Base-by-base conservation (phyloP, 2,329 filamentous ascomycete species). In the Diaporthe caulivora region DNA sequence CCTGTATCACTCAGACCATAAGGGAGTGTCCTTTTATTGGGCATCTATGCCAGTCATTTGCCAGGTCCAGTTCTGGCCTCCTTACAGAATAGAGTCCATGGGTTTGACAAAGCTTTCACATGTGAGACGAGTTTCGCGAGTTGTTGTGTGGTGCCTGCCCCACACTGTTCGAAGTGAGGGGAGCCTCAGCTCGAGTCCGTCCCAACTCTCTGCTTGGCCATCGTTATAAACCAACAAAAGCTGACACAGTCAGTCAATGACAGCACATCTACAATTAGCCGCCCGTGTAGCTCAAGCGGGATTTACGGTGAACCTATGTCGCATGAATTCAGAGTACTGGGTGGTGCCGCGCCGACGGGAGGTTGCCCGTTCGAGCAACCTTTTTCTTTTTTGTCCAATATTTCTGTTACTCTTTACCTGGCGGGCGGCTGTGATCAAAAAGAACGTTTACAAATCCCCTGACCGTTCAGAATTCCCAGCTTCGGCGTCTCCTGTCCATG, bases 351-450 rank as follows among this genome's bases (percentile, higher is more conserved):
- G n/a, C n/a, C n/a, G n/a, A n/a, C n/a, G 53, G 53, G 53, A 26
- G 29, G 53, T 55, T 29, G 53, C 53, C 53, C 29, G 53, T 55
- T 55, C 53, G 53, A 55, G 53, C 53, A n/a, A n/a, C n/a, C 53
- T 55, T 55, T 55, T 55, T 26, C 53, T 34, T 3, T 54, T 26
- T 26, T 51, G 49, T 2, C 13, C 24, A 18, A 55, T 21, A 34
- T 7, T 34, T 29, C 11, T 9, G 6, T 29, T 54, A 17, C 8
- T 54, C 17, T 17, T 15, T 11, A 24, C 18, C 9, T 10, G 10
- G 1, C 49, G 24, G n/a, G n/a, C n/a, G n/a, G n/a, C n/a, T n/a
- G n/a, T 5, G 49, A 26, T 13, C 24, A 31, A 31, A 15, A 3
- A 54, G 47, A 54, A n/a, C n/a, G n/a, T n/a, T 54, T 10, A 34